phyloP scores from a whole-genome alignment of 148 eudicot species.

The Fagopyrum esculentum region DNA sequence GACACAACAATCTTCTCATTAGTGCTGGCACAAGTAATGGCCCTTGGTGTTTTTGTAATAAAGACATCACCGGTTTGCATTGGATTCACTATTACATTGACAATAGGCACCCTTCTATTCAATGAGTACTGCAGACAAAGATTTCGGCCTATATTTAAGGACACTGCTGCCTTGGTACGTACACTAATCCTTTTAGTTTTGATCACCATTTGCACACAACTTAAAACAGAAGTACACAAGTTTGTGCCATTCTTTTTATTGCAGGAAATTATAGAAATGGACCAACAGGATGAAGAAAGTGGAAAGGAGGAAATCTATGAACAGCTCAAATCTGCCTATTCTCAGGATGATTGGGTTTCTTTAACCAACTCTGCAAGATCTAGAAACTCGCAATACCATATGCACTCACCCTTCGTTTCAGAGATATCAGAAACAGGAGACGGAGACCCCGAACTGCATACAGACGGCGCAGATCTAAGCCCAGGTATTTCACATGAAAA shows the following conservation, averaged over 20 bases:
- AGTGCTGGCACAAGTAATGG: slow-evolving; percentile 66
- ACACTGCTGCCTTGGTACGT: slow-evolving; percentile 53
- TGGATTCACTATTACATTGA: slow-evolving; percentile 49
- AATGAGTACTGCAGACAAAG: slow-evolving; percentile 68
- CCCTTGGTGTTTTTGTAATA: slow-evolving; percentile 55
- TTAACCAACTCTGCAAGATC: background rate
- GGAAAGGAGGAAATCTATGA: slow-evolving; percentile 51
- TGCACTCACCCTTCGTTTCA: background rate
- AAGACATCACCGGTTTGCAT: slow-evolving; percentile 54
- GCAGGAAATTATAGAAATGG: slow-evolving; percentile 83
- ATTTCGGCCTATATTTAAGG: slow-evolving; percentile 54
- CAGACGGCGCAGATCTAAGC: background rate
- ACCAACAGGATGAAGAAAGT: slow-evolving; percentile 53
- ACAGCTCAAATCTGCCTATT: slow-evolving; percentile 47
- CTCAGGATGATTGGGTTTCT: slow-evolving; percentile 44
- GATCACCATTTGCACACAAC: background rate
- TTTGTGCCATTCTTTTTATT: background rate
- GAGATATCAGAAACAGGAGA: background rate
- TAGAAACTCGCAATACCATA: background rate
- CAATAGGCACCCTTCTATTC: slow-evolving; percentile 63
- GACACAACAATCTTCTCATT: slow-evolving; percentile 65
- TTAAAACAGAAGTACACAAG: background rate
- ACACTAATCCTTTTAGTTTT: too few species aligned
- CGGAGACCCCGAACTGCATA: background rate
- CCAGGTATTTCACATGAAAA: background rate